phyloP scores from a whole-genome alignment of 2,329 filamentous ascomycete genomes.

The Beauveria asiatica region DNA sequence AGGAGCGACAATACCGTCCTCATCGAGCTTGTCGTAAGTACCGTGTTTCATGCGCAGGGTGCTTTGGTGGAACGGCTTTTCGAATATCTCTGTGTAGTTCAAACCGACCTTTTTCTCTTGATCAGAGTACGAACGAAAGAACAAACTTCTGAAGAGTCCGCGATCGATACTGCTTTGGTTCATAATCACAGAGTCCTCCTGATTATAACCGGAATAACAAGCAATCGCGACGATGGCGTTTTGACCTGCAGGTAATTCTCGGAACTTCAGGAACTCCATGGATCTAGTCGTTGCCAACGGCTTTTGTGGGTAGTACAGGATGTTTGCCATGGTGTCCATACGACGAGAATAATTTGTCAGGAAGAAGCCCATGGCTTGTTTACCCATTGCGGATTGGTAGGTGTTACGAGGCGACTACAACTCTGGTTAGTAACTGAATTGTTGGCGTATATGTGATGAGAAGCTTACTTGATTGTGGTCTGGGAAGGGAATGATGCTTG shows the following conservation, averaged over 20 bases:
- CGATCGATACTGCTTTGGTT: constrained; percentile 99
- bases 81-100: constrained; percentile 86
- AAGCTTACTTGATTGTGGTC: constrained; percentile 80
- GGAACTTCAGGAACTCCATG: constrained; percentile 98
- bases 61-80: constrained; percentile 83
- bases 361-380: constrained; percentile 99
- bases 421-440: constrained; percentile 6
- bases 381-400: constrained; percentile 99
- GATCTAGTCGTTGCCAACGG: constrained; percentile 90
- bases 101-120: constrained; percentile 94
- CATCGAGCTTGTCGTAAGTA: constrained; percentile 95
- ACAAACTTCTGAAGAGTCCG: constrained; percentile 92
- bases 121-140: constrained; percentile 96
- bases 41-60: constrained; percentile 90
- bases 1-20: constrained; percentile 89
- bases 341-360: constrained; percentile 93
- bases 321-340: constrained; percentile 99
- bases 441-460: constrained; percentile 22
- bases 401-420: constrained; percentile 88
- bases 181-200: constrained; percentile 99
- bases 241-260: constrained; percentile 91
- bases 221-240: constrained; percentile 98
- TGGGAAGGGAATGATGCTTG: constrained; percentile 98
- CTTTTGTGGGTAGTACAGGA: constrained; percentile 98
- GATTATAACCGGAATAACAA: constrained; percentile 97